phyloP scores from a whole-genome alignment of 148 eudicot genomes.

The Silene conica region DNA sequence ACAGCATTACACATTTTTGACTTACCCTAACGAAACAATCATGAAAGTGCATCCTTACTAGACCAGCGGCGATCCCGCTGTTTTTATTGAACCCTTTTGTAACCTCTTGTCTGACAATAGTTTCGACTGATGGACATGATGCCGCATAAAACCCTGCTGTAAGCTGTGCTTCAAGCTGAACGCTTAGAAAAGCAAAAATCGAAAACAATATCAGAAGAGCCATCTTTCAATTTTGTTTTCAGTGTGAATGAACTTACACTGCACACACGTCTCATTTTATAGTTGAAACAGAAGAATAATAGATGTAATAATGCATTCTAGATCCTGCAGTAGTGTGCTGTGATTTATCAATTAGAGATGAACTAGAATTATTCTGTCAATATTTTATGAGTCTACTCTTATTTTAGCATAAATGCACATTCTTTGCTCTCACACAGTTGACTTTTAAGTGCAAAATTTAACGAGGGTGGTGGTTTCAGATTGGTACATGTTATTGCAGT shows the following conservation, averaged over 20 bases:
- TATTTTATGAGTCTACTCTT: not conserved
- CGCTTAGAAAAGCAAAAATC: conserved; percentile 12
- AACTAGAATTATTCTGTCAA: not conserved
- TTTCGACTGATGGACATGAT: conserved; percentile 39
- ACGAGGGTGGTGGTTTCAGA: not conserved
- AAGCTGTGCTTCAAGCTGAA: conserved; percentile 43
- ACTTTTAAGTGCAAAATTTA: not conserved
- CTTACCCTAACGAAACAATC: conserved; percentile 66
- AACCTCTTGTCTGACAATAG: conserved; percentile 43
- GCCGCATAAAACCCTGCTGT: conserved; percentile 36
- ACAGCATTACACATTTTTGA: not conserved
- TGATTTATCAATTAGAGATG: conserved; percentile 1
- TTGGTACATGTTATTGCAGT: not conserved
- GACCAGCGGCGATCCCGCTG: conserved; percentile 48
- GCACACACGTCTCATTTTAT: conserved; percentile 7
- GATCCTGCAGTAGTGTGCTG: conserved; percentile 7
- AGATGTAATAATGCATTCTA: not conserved
- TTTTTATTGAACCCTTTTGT: conserved; percentile 26
- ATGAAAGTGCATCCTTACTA: conserved; percentile 56
- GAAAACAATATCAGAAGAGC: conserved; percentile 15
- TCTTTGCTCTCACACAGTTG: conserved; percentile 8
- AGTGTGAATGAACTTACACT: not conserved
- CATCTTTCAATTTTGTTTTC: conserved; percentile 2
- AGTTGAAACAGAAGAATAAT: not conserved
- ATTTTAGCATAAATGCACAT: conserved; percentile 12